phyloP scores from a whole-genome alignment of 306 rosid genomes.

The Quercus berberidifolia region DNA sequence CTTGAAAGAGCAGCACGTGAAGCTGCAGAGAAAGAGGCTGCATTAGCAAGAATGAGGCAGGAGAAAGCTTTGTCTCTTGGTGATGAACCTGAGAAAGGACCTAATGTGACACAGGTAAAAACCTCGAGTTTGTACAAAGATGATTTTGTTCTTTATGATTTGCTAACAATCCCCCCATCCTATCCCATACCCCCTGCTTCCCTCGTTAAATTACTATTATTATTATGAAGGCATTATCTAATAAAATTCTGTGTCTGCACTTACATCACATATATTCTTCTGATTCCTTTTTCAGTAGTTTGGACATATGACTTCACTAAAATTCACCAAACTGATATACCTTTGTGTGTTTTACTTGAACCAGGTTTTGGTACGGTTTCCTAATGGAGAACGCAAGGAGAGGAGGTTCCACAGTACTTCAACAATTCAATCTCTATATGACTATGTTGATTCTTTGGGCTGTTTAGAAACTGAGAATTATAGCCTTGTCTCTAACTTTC shows the following conservation, averaged over 20 bases:
- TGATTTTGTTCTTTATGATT: slow-evolving; percentile 9
- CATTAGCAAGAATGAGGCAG: slow-evolving; percentile 68
- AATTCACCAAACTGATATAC: neutral
- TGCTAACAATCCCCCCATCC: neutral
- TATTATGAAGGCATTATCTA: neutral
- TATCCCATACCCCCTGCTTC: too few species aligned
- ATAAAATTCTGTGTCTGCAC: neutral
- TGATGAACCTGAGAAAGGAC: slow-evolving; percentile 92
- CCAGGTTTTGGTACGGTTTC: slow-evolving; percentile 96
- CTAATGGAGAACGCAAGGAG: slow-evolving; percentile 86
- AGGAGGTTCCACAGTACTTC: slow-evolving; percentile 77
- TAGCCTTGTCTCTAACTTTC: slow-evolving; percentile 88
- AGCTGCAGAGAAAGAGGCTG: slow-evolving; percentile 89
- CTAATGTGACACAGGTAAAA: slow-evolving; percentile 80
- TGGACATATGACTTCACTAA: neutral
- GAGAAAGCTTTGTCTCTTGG: slow-evolving; percentile 86
- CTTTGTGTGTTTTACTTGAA: neutral
- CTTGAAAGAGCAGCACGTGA: slow-evolving; percentile 79
- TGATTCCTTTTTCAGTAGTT: neutral
- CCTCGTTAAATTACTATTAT: neutral
- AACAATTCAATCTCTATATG: slow-evolving; percentile 70
- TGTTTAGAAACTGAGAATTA: slow-evolving; percentile 60
- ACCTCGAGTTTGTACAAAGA: slow-evolving; percentile 5
- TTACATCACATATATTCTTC: neutral
- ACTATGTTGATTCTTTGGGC: slow-evolving; percentile 88